Conservation (phyloP, 257 asterid genomes). For the Solanum pinnatisectum region DNA sequence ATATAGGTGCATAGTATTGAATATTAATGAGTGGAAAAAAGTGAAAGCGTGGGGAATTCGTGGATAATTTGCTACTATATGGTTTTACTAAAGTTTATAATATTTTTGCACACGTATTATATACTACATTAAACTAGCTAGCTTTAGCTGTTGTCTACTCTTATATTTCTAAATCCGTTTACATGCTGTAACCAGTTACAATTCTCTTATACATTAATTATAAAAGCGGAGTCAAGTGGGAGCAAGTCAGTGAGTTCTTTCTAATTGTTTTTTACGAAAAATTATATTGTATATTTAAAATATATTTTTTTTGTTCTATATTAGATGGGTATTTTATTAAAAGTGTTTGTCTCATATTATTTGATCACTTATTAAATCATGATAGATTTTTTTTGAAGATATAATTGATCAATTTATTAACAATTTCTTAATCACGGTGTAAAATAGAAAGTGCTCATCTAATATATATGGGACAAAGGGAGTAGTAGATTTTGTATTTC, state of each 20-base stretch:
- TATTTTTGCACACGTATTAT: not conserved
- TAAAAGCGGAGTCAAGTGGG: not conserved
- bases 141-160: not conserved
- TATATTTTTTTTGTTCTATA: too few species aligned
- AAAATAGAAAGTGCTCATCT: accelerated
- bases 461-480: not conserved
- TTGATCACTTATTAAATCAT: too few species aligned
- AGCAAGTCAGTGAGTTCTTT: not conserved
- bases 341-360: too few species aligned
- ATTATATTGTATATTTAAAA: too few species aligned
- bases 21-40: not conserved
- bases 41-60: conserved; percentile 50
- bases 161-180: not conserved
- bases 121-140: not conserved
- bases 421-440: not conserved
- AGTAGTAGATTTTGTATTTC: not conserved
- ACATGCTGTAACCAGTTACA: not conserved
- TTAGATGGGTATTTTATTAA: too few species aligned
- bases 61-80: conserved; percentile 14
- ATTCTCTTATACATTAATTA: not conserved
- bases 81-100: not conserved
- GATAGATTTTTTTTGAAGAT: too few species aligned
- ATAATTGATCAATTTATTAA: not conserved
- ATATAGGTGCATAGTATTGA: not conserved
- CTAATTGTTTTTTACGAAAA: too few species aligned